Evolutionary conservation across 1,139 yeast genomes (phyloP).

Genomic region (Eremothecium cymbalariae): DNA sequence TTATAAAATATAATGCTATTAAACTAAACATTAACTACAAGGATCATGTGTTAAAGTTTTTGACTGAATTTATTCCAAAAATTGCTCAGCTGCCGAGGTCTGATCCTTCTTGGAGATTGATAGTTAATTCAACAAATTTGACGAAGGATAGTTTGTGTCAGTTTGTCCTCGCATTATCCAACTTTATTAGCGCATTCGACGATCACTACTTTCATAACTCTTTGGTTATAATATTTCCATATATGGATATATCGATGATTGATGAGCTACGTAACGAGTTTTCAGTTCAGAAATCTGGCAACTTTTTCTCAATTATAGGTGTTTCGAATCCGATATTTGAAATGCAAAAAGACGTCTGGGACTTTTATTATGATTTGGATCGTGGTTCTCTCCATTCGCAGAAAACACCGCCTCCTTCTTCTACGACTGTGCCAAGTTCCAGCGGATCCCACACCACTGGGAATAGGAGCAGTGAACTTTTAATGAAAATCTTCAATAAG

Average conservation of each 20-base stretch:
- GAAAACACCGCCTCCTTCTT: conserved; percentile 10
- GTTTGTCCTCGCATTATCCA: conserved; percentile 22
- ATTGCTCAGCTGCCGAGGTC: conserved; percentile 8
- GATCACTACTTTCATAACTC: conserved; percentile 13
- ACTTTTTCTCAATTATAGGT: conserved; percentile 20
- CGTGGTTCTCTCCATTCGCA: conserved; percentile 11
- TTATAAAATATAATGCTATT: conserved; percentile 16
- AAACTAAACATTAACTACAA: conserved; percentile 16
- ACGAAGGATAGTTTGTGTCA: conserved; percentile 24
- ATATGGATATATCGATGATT: conserved; percentile 26
- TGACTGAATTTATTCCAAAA: conserved; percentile 17
- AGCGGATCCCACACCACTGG: not conserved
- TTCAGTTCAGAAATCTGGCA: not conserved
- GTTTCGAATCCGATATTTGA: conserved; percentile 29
- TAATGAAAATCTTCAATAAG: conserved; percentile 13
- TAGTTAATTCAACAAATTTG: conserved; percentile 19
- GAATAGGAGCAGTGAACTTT: conserved; percentile 3
- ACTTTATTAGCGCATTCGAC: conserved; percentile 16
- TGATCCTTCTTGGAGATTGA: conserved; percentile 12
- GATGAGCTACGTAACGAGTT: conserved; percentile 16
- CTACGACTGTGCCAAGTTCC: conserved; percentile 6
- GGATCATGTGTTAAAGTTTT: conserved; percentile 16
- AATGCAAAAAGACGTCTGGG: conserved; percentile 25
- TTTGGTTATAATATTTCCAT: conserved; percentile 22
- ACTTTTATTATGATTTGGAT: conserved; percentile 27